Conservation (phyloP, 225 moss, liverwort and hornwort genomes). For the Climacium dendroides region DNA sequence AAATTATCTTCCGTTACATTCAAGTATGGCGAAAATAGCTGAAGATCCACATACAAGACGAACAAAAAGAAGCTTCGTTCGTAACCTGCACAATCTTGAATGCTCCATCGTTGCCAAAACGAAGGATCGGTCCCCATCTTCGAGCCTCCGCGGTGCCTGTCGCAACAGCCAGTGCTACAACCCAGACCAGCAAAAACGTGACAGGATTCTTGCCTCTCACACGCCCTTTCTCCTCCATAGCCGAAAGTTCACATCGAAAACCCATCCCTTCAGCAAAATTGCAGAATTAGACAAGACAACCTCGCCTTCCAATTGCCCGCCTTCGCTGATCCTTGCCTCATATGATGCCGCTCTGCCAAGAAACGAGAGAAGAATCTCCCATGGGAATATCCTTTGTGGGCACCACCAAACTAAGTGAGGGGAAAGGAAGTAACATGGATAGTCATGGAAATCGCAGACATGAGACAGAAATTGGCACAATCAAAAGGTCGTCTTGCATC, state of each 20-base stretch:
- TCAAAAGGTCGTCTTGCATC: neutral
- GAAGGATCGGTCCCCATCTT: slow-evolving; percentile 7
- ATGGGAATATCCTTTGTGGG: slow-evolving; percentile 2
- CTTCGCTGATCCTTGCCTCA: too few species aligned
- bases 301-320: neutral
- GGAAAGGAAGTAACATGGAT: neutral
- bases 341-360: neutral
- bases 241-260: neutral
- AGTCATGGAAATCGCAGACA: neutral
- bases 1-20: too few species aligned
- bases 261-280: neutral
- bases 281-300: neutral
- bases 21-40: neutral
- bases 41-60: neutral
- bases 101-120: slow-evolving; percentile 20
- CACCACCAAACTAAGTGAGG: neutral
- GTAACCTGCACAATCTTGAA: slow-evolving; percentile 50
- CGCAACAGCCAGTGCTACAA: neutral
- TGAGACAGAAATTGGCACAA: neutral
- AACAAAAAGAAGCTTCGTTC: neutral
- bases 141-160: neutral
- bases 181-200: neutral
- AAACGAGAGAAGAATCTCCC: neutral
- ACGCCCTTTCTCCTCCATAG: neutral
- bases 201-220: neutral